Percentiles rank a stretch among this genome's conserved stretches.
These are phyloP conservation scores for Ceratobasidium theobromae DNA, from an alignment of 1,284 basidiomycete genomes.

Conservation along the genomic window DNA sequence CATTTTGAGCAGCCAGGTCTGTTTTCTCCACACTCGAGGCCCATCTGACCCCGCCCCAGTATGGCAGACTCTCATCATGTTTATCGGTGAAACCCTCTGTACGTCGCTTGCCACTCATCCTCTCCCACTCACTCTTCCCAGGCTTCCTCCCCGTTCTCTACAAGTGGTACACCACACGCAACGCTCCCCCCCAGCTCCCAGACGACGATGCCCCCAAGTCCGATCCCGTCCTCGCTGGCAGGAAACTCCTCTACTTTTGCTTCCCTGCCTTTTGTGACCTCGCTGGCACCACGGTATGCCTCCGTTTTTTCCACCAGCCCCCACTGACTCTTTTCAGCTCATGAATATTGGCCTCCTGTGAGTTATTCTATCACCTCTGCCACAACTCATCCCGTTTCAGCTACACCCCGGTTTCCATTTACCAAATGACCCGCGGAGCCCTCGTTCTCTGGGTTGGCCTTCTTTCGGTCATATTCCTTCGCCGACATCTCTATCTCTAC, in stretches of 20 bases:
- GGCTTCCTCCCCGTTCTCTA: conserved; percentile 83
- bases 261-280: conserved; percentile 87
- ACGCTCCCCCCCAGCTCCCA: conserved; percentile 53
- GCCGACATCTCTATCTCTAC: conserved; percentile 74
- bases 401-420: conserved; percentile 95
- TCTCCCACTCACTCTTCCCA: conserved; percentile 40
- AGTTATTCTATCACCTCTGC: not conserved
- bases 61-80: conserved; percentile 93
- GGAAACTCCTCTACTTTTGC: conserved; percentile 76
- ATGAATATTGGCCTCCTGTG: conserved; percentile 91
- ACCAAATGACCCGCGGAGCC: conserved; percentile 82
- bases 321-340: conserved; percentile 52
- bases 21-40: conserved; percentile 15
- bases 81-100: conserved; percentile 93
- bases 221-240: conserved; percentile 53
- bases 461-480: conserved; percentile 90
- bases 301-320: conserved; percentile 29
- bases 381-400: conserved; percentile 20
- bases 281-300: conserved; percentile 75
- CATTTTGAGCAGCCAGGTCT: conserved; percentile 77
- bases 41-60: conserved; percentile 47
- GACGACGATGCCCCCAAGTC: conserved; percentile 52
- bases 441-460: conserved; percentile 96
- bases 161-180: conserved; percentile 46
- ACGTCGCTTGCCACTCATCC: conserved; percentile 45